phyloP scores from a whole-genome alignment of 805 yeast species.

The Starmerella tilneyi region DNA sequence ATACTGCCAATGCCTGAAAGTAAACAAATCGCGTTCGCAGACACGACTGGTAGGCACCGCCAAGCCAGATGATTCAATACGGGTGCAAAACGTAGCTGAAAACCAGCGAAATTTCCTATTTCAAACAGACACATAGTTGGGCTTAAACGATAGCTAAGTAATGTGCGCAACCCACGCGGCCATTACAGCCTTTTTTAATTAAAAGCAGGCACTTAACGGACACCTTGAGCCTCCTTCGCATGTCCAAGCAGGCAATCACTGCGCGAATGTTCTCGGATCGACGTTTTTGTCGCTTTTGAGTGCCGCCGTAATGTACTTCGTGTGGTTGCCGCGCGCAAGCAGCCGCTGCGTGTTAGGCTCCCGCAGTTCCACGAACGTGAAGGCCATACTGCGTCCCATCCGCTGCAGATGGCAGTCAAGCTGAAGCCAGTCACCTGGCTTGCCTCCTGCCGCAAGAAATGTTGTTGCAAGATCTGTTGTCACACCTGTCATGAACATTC shows the following conservation, averaged over 20 bases:
- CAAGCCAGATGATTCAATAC: neutral
- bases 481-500: slow-evolving; percentile 37
- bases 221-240: too few species aligned
- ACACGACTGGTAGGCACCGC: neutral
- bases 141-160: too few species aligned
- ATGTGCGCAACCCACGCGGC: too few species aligned
- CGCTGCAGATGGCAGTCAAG: slow-evolving; percentile 30
- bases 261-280: slow-evolving; percentile 1
- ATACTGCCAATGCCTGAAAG: neutral
- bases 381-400: slow-evolving; percentile 36
- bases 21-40: neutral
- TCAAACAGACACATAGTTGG: too few species aligned
- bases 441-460: slow-evolving; percentile 34
- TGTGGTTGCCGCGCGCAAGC: slow-evolving; percentile 37
- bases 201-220: too few species aligned
- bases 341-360: slow-evolving; percentile 21
- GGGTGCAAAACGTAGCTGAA: too few species aligned
- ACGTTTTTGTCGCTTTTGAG: slow-evolving; percentile 28
- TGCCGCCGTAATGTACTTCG: slow-evolving; percentile 35
- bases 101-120: too few species aligned
- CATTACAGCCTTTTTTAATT: too few species aligned
- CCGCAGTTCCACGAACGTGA: slow-evolving; percentile 31
- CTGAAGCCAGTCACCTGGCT: slow-evolving; percentile 24
- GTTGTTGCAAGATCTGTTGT: slow-evolving; percentile 36
- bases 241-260: too few species aligned